Conservation (phyloP, 345 rosid genomes). For the Eutrema heterophyllum region DNA sequence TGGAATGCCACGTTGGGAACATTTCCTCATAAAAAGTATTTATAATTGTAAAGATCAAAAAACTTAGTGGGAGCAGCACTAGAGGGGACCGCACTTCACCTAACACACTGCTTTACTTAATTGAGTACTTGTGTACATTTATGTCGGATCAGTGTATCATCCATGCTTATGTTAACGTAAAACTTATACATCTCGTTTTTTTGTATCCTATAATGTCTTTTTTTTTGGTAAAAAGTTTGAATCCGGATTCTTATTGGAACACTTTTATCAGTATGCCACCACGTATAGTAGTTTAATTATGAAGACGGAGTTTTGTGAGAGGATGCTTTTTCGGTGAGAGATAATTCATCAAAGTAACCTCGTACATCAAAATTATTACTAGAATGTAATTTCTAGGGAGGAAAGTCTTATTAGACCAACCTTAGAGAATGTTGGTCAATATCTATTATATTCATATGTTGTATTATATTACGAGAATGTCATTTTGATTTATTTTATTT, state of each 20-base stretch:
- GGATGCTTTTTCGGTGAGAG: too few species aligned
- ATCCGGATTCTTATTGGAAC: background rate
- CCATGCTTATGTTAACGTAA: background rate
- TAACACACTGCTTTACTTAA: constrained; percentile 20
- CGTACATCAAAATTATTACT: too few species aligned
- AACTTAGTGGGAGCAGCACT: constrained; percentile 32
- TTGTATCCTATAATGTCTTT: background rate
- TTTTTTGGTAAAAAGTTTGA: background rate
- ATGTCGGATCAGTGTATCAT: background rate
- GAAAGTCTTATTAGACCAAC: too few species aligned
- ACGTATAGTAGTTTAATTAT: too few species aligned
- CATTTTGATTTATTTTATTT: too few species aligned
- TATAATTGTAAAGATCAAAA: background rate
- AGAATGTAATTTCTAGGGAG: too few species aligned
- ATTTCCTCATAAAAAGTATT: too few species aligned
- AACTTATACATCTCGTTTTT: background rate
- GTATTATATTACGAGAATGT: too few species aligned
- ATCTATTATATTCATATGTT: too few species aligned
- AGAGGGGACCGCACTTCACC: constrained; percentile 26
- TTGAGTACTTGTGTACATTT: constrained; percentile 1
- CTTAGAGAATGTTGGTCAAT: too few species aligned
- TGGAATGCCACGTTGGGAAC: constrained; percentile 14
- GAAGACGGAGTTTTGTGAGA: too few species aligned
- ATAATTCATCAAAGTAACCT: too few species aligned
- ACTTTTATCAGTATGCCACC: background rate